phyloP scores from a whole-genome alignment of 192 early-diverging fungal genomes.

The Diversispora eburnea region DNA sequence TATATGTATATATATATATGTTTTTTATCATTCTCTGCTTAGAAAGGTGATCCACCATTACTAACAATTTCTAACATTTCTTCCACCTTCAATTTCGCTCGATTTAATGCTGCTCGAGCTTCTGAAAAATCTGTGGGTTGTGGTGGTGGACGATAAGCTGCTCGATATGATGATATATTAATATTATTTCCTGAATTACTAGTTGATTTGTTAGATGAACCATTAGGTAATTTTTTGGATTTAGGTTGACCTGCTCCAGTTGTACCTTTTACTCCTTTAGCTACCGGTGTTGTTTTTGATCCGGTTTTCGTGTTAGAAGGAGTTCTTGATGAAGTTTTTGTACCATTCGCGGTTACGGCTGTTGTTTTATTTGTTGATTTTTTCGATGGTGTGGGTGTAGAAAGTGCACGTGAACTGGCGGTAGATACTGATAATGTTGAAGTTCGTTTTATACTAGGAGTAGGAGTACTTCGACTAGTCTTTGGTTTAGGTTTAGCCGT shows the following conservation, averaged over 20 bases:
- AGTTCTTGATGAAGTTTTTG: neutral
- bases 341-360: too few relatives aligned
- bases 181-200: too few relatives aligned
- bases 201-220: too few relatives aligned
- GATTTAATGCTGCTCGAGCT: conserved; percentile 25
- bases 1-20: too few relatives aligned
- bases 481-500: neutral
- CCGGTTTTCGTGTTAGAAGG: neutral
- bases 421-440: neutral
- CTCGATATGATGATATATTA: neutral
- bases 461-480: neutral
- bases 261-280: too few relatives aligned
- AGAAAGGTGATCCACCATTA: neutral
- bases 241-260: too few relatives aligned
- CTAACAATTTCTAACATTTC: conserved; percentile 27
- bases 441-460: neutral
- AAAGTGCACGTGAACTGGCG: too few relatives aligned
- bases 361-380: too few relatives aligned
- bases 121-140: conserved; percentile 13
- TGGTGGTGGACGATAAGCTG: neutral
- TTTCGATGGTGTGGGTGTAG: too few relatives aligned
- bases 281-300: too few relatives aligned
- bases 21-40: too few relatives aligned
- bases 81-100: conserved; percentile 24
- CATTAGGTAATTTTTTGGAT: too few relatives aligned